Evolutionary conservation across 768 basidiomycete species (phyloP).

Genomic region (Suillus subalutaceus): DNA sequence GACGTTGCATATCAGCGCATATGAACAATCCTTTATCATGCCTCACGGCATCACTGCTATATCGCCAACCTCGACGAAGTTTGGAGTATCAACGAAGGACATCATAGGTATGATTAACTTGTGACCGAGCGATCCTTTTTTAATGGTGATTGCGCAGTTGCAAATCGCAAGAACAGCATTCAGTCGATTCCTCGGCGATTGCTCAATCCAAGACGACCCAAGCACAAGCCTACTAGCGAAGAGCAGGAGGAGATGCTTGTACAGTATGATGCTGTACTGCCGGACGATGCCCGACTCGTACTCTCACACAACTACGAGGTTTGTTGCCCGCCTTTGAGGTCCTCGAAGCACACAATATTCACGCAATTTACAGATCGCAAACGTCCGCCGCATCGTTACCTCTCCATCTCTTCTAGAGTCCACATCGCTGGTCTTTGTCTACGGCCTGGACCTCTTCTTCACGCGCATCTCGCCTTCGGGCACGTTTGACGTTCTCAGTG

Average conservation of each 20-base stretch:
- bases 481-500: slow-evolving; percentile 90
- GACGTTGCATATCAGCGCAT: slow-evolving; percentile 53
- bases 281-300: slow-evolving; percentile 62
- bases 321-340: slow-evolving; percentile 14
- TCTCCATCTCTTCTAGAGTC: slow-evolving; percentile 89
- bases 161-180: slow-evolving; percentile 73
- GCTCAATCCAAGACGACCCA: slow-evolving; percentile 84
- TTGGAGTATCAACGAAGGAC: slow-evolving; percentile 86
- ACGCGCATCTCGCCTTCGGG: slow-evolving; percentile 84
- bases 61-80: slow-evolving; percentile 79
- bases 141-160: slow-evolving; percentile 51
- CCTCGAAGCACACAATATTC: slow-evolving; percentile 23
- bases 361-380: slow-evolving; percentile 56
- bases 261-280: slow-evolving; percentile 80
- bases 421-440: slow-evolving; percentile 84
- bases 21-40: slow-evolving; percentile 72
- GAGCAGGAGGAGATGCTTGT: slow-evolving; percentile 87
- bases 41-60: slow-evolving; percentile 72
- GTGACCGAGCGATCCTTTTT: slow-evolving; percentile 4
- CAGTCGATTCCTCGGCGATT: slow-evolving; percentile 71
- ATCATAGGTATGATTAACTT: slow-evolving; percentile 66
- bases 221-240: slow-evolving; percentile 68
- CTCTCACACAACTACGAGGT: slow-evolving; percentile 63
- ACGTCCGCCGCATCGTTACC: slow-evolving; percentile 69
- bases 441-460: slow-evolving; percentile 89